Base-by-base conservation (phyloP, 805 yeast species). In the Scheffersomyces stipitis region DNA sequence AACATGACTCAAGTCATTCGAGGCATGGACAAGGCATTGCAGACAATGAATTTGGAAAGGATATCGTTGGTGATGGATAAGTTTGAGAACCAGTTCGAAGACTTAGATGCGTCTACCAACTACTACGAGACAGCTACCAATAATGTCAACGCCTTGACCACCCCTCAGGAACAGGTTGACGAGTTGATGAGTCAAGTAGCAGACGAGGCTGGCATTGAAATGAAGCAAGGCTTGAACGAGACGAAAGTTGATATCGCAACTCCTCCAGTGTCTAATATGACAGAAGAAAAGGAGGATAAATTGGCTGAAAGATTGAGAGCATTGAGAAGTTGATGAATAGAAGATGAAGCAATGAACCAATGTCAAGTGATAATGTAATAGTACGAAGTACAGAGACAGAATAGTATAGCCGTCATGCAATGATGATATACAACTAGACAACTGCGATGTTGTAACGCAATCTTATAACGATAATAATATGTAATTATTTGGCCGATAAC, bases 21-120 rank as follows among this genome's bases (percentile, higher is more conserved):
- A 54, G 97, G 97, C 7, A 91, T 93, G 98, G 99, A 93, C 61
- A 81, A 79, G 53, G 99, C 99, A 1, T 75, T 93, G 66, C 93
- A 87, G 52, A 82, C 91, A 15, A 93, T 93, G 99, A 93, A 93
- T 60, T 68, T 93, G 44, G 98, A 93, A 62, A 80, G 79, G 50
- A 93, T 93, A 20, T 87, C 97, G 4, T 64, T 89, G 63, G 91
- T 93, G 9, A 93, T 93, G 98, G 99, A 93, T 62, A 90, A 88
- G 60, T 93, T 93, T 59, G 99, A 93, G 62, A 79, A 75, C 39
- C 99, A 93, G 60, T 93, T 93, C 53, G 98, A 93, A 62, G 98
- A 93, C 53, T 67, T 93, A 49, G 99, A 93, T 58, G 93, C 96
- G 5, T 79, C 95, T 22, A 84, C 97, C 0, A 85, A 89, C 46